These are phyloP conservation scores for Plasmodium cynomolgi DNA, from an alignment of 169 alveolate species.

Conservation along the genomic window DNA sequence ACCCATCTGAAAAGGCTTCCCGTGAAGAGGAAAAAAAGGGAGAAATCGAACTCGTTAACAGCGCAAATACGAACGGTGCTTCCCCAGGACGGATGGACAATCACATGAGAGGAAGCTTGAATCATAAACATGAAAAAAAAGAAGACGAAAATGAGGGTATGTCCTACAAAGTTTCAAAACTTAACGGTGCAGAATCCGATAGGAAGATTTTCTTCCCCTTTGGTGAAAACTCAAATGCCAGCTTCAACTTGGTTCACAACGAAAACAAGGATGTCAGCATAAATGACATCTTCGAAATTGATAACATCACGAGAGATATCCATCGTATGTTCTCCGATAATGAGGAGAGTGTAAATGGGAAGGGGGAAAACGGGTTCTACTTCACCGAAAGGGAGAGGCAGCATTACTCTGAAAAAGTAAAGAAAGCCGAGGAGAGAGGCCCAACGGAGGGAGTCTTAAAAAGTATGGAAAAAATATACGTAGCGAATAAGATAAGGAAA, in stretches of 20 bases:
- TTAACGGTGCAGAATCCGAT: neutral
- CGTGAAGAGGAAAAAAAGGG: neutral
- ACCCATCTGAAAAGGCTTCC: neutral
- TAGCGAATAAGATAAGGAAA: slow-evolving; percentile 8
- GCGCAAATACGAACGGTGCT: neutral
- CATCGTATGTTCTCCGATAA: slow-evolving; percentile 18
- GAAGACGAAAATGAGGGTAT: neutral
- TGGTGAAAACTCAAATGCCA: neutral
- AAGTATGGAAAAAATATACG: slow-evolving; percentile 13
- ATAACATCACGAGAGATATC: slow-evolving; percentile 33
- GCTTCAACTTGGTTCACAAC: neutral
- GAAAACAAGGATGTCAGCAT: slow-evolving; percentile 43
- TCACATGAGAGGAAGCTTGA: too few species aligned
- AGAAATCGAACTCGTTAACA: neutral
- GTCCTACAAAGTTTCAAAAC: neutral
- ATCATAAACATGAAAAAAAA: neutral
- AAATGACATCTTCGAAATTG: slow-evolving; percentile 69
- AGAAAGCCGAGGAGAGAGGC: neutral
- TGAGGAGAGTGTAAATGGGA: neutral
- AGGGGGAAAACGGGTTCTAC: neutral
- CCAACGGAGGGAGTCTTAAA: slow-evolving; percentile 5
- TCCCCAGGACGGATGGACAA: neutral
- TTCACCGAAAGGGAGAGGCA: neutral
- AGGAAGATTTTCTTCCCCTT: neutral
- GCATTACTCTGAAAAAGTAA: neutral